Evolutionary conservation across 176 grass and related monocot genomes (phyloP).

Genomic region (Carex parvula): DNA sequence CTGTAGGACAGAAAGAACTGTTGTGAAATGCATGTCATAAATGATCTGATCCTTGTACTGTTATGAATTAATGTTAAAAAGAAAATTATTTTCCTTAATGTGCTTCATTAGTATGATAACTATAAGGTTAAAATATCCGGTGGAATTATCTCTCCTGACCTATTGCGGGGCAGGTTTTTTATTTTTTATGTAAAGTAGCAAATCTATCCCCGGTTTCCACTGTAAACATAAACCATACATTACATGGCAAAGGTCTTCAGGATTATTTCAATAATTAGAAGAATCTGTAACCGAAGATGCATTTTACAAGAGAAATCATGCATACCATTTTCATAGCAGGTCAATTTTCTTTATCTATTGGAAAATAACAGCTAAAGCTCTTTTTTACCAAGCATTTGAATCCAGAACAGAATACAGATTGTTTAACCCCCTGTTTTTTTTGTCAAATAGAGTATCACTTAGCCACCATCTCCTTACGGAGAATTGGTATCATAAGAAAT

Average conservation of each 20-base stretch:
- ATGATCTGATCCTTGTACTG: too few relatives aligned
- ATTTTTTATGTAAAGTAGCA: too few relatives aligned
- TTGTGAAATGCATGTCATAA: too few relatives aligned
- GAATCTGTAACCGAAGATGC: neutral
- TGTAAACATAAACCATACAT: too few relatives aligned
- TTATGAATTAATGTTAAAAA: neutral
- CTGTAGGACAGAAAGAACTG: too few relatives aligned
- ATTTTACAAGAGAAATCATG: neutral
- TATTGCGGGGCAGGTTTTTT: too few relatives aligned
- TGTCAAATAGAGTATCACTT: neutral
- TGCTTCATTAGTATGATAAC: too few relatives aligned
- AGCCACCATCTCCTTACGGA: neutral
- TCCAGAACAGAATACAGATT: neutral
- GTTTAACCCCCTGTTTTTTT: neutral
- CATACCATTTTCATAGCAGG: neutral
- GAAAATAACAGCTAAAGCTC: neutral
- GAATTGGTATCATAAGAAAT: neutral
- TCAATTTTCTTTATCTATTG: neutral
- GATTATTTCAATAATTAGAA: neutral
- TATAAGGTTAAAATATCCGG: neutral
- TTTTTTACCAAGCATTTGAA: neutral
- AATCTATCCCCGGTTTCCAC: too few relatives aligned
- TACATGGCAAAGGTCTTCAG: neutral
- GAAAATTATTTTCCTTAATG: too few relatives aligned
- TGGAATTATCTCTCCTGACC: neutral